Evolutionary conservation across 805 yeast species (phyloP).

Genomic region (Candida ascalaphidarum): DNA sequence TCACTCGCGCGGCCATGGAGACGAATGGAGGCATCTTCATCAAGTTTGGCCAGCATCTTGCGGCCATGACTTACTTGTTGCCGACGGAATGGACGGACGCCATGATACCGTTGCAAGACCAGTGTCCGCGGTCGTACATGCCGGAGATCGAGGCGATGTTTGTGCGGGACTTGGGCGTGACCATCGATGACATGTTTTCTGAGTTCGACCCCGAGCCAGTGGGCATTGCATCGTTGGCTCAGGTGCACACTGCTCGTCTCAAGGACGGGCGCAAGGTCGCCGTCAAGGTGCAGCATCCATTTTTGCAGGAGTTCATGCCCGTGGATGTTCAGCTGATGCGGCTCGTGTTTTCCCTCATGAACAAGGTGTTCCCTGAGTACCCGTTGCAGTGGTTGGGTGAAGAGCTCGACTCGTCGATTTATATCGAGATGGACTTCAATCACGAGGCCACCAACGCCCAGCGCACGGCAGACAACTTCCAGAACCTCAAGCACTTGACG

Average conservation of each 20-base stretch:
- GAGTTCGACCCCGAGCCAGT: conserved; percentile 68
- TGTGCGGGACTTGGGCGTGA: conserved; percentile 50
- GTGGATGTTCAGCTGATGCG: conserved; percentile 75
- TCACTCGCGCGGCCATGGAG: conserved; percentile 73
- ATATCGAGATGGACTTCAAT: conserved; percentile 81
- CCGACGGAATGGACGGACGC: conserved; percentile 95
- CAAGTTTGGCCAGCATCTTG: conserved; percentile 89
- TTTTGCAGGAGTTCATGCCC: conserved; percentile 80
- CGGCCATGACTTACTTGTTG: conserved; percentile 84
- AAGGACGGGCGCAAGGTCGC: conserved; percentile 71
- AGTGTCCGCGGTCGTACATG: conserved; percentile 73
- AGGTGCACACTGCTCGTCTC: conserved; percentile 76
- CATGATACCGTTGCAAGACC: conserved; percentile 87
- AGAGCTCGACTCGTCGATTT: conserved; percentile 79
- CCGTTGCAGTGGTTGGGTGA: conserved; percentile 95
- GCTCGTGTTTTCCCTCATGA: conserved; percentile 65
- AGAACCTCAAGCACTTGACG: conserved; percentile 46
- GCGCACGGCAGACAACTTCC: conserved; percentile 62
- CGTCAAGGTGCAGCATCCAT: conserved; percentile 91
- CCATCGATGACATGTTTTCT: conserved; percentile 54
- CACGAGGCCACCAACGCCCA: conserved; percentile 80
- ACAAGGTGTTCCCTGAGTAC: conserved; percentile 82
- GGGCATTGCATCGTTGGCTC: conserved; percentile 95
- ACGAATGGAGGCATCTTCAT: conserved; percentile 88
- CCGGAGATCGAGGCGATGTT: conserved; percentile 68